Percentiles rank a stretch among this genome's conserved stretches.
These are phyloP conservation scores for Chytriomyces confervae DNA, from an alignment of 192 early-diverging fungal genomes.

Conservation along the genomic window DNA sequence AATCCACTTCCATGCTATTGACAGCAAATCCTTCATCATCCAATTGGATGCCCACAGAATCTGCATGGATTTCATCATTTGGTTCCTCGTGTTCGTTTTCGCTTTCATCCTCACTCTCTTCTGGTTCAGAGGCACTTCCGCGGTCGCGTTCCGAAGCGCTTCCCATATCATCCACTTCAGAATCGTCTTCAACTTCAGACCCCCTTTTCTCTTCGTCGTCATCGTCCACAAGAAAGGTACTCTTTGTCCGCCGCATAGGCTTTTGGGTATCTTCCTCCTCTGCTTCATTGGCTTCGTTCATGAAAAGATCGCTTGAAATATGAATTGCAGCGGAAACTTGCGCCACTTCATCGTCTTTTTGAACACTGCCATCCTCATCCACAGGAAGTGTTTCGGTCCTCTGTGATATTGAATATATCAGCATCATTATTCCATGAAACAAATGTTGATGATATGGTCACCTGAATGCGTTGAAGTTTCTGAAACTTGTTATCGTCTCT, in stretches of 20 bases:
- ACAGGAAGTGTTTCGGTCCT: not conserved
- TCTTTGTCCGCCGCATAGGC: not conserved
- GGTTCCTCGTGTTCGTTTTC: not conserved
- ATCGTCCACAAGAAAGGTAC: conserved; percentile 10
- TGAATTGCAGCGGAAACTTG: not conserved
- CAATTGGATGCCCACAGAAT: not conserved
- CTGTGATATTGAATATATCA: not conserved
- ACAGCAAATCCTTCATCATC: conserved; percentile 25
- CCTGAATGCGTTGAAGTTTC: not conserved
- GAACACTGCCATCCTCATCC: not conserved
- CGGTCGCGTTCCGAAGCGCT: not conserved
- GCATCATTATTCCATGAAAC: not conserved
- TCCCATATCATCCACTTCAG: not conserved
- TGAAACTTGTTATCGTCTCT: not conserved
- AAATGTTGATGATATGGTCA: not conserved
- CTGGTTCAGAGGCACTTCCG: not conserved
- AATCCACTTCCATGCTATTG: not conserved
- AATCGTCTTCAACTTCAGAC: not conserved
- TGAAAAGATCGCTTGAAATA: too few relatives aligned
- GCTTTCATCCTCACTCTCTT: conserved; percentile 7
- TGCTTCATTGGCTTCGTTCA: not conserved
- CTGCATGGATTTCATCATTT: not conserved
- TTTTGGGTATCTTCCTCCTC: not conserved
- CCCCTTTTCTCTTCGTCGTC: not conserved
- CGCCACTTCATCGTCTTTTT: not conserved